phyloP scores from a whole-genome alignment of 2,329 filamentous ascomycete species.

The Trichophyton simii region DNA sequence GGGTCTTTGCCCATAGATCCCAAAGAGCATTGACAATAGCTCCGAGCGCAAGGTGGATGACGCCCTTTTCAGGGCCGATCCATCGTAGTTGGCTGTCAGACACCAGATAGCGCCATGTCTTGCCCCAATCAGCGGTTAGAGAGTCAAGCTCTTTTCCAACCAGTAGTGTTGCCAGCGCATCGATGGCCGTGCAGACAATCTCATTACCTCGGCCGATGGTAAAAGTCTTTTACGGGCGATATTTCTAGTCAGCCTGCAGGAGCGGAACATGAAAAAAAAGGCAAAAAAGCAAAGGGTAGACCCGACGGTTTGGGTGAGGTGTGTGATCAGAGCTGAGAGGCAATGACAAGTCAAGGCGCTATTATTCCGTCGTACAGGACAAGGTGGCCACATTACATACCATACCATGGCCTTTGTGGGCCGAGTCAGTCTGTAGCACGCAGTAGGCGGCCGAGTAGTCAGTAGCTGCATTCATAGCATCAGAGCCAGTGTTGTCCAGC shows the following conservation, averaged over 20 bases:
- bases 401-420: constrained; percentile 31
- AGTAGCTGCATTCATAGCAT: constrained; percentile 90
- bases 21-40: constrained; percentile 84
- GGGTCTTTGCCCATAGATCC: constrained; percentile 87
- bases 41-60: constrained; percentile 81
- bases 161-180: constrained; percentile 63
- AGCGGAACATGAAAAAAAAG: background rate
- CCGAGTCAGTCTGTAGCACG: constrained; percentile 68
- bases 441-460: constrained; percentile 95
- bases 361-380: too few relatives aligned
- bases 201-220: constrained; percentile 64
- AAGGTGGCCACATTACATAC: constrained; percentile 16
- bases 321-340: too few relatives aligned
- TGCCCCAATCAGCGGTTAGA: constrained; percentile 68
- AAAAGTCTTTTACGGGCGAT: constrained; percentile 28
- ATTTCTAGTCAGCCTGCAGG: background rate
- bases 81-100: constrained; percentile 81
- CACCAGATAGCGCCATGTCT: constrained; percentile 85
- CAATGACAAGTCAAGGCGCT: too few relatives aligned
- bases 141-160: constrained; percentile 62
- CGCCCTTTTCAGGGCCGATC: constrained; percentile 90
- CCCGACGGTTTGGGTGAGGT: background rate
- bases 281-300: background rate
- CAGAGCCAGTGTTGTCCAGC: constrained; percentile 87
- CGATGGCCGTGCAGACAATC: constrained; percentile 76